phyloP scores from a whole-genome alignment of 2,329 filamentous ascomycete genomes.

The Exutisphaerella laricina region DNA sequence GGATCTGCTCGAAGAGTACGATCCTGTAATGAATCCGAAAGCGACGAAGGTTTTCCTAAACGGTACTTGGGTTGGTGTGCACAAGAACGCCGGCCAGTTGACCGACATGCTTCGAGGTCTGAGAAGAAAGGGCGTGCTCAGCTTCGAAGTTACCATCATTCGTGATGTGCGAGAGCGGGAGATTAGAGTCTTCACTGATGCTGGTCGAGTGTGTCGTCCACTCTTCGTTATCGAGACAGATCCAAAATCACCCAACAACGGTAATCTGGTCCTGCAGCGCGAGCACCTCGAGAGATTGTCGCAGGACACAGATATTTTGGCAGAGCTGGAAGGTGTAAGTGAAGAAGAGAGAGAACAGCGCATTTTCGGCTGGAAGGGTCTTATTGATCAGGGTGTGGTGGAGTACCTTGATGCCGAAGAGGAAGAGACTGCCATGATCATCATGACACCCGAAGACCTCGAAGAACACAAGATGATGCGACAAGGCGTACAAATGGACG shows the following conservation, averaged over 20 bases:
- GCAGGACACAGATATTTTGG: slow-evolving; percentile 57
- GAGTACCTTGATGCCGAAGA: slow-evolving; percentile 98
- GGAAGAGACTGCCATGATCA: slow-evolving; percentile 98
- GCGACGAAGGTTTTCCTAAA: slow-evolving; percentile 98
- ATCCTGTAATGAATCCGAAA: slow-evolving; percentile 62
- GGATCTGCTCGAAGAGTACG: slow-evolving; percentile 93
- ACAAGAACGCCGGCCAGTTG: slow-evolving; percentile 79
- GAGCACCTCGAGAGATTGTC: slow-evolving; percentile 75
- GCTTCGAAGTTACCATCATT: slow-evolving; percentile 88
- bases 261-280: slow-evolving; percentile 75
- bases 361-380: slow-evolving; percentile 81
- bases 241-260: slow-evolving; percentile 64
- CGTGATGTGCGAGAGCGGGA: slow-evolving; percentile 95
- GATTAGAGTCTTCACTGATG: slow-evolving; percentile 98
- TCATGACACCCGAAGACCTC: slow-evolving; percentile 95
- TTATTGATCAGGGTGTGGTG: slow-evolving; percentile 78
- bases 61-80: slow-evolving; percentile 95
- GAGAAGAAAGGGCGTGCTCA: slow-evolving; percentile 69
- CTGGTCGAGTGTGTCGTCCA: slow-evolving; percentile 88
- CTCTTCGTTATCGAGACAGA: slow-evolving; percentile 92
- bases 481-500: slow-evolving; percentile 33
- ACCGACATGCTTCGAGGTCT: slow-evolving; percentile 49
- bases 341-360: slow-evolving; percentile 53
- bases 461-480: slow-evolving; percentile 51
- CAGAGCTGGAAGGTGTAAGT: slow-evolving; percentile 43